Percentiles rank a stretch among this genome's conserved stretches.
Evolutionary conservation across 78 protist genomes (phyloP).

Genomic region (Cavenderia fasciculata): DNA sequence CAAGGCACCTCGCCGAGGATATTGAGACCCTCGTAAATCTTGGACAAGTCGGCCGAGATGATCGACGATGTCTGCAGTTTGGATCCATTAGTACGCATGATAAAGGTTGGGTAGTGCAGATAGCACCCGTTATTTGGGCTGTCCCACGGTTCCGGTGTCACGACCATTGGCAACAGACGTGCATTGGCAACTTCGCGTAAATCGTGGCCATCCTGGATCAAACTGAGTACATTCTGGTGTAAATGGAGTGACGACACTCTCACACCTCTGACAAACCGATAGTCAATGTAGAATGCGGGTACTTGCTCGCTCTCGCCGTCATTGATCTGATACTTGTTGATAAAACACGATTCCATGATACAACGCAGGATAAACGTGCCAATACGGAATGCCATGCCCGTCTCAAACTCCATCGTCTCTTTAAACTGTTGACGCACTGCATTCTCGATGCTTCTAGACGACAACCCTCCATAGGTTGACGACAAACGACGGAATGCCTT

Average conservation of each 20-base stretch:
- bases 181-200: slow-evolving; percentile 25
- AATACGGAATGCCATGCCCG: background rate
- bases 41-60: slow-evolving; percentile 8
- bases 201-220: slow-evolving; percentile 31
- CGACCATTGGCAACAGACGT: slow-evolving; percentile 56
- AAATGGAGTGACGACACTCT: background rate
- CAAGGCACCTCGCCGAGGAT: slow-evolving; percentile 76
- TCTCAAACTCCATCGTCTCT: background rate
- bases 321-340: slow-evolving; percentile 9
- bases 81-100: slow-evolving; percentile 55
- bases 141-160: slow-evolving; percentile 57
- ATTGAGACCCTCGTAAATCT: slow-evolving; percentile 72
- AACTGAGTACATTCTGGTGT: background rate
- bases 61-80: slow-evolving; percentile 22
- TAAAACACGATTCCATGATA: slow-evolving; percentile 1
- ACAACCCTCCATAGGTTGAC: background rate
- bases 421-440: background rate
- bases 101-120: slow-evolving; percentile 18
- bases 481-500: background rate
- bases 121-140: slow-evolving; percentile 23
- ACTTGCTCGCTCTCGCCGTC: background rate
- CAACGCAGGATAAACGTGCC: background rate
- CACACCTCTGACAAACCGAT: background rate
- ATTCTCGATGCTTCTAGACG: background rate
- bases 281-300: slow-evolving; percentile 28